A percentile compares a stretch with the other conserved stretches of the same genome.
Conservation (phyloP, 2,329 filamentous ascomycete genomes). For the Sporothrix brunneoviolacea region DNA sequence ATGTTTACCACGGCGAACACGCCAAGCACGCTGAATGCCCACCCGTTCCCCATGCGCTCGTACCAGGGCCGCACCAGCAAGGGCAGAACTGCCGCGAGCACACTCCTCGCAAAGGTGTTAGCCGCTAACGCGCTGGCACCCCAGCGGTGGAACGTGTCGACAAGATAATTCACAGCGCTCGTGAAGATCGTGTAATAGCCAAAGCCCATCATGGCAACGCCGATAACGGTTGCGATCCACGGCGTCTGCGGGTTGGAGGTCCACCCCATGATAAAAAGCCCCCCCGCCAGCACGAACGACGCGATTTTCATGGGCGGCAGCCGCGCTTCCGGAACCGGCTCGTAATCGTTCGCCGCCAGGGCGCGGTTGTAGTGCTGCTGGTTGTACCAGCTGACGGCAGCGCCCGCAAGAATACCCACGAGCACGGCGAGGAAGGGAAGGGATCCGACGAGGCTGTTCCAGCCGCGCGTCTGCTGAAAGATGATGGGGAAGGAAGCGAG, state of each 20-base stretch:
- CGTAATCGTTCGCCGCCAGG: background rate
- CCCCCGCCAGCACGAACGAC: background rate
- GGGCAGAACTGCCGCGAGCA: conserved; percentile 53
- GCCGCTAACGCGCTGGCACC: conserved; percentile 59
- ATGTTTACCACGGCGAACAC: conserved; percentile 40
- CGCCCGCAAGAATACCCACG: background rate
- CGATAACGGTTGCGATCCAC: conserved; percentile 46
- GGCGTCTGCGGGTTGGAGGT: background rate
- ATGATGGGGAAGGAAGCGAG: conserved; percentile 4
- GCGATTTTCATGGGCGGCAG: background rate
- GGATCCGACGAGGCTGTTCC: background rate
- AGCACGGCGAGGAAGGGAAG: background rate
- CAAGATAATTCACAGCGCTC: conserved; percentile 46
- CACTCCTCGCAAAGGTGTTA: conserved; percentile 50
- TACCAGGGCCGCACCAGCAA: conserved; percentile 56
- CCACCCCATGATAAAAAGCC: background rate
- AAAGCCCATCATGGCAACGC: conserved; percentile 29
- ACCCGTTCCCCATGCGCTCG: conserved; percentile 52
- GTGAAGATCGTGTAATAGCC: conserved; percentile 43
- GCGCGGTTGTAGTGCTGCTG: background rate
- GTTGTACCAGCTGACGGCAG: background rate
- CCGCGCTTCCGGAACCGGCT: background rate
- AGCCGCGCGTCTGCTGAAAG: background rate
- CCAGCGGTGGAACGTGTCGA: conserved; percentile 48
- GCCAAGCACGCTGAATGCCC: conserved; percentile 45